A percentile compares a stretch with the other conserved stretches of the same genome.
phyloP scores from a whole-genome alignment of 2,329 filamentous ascomycete species.

The Thelonectria blattea region DNA sequence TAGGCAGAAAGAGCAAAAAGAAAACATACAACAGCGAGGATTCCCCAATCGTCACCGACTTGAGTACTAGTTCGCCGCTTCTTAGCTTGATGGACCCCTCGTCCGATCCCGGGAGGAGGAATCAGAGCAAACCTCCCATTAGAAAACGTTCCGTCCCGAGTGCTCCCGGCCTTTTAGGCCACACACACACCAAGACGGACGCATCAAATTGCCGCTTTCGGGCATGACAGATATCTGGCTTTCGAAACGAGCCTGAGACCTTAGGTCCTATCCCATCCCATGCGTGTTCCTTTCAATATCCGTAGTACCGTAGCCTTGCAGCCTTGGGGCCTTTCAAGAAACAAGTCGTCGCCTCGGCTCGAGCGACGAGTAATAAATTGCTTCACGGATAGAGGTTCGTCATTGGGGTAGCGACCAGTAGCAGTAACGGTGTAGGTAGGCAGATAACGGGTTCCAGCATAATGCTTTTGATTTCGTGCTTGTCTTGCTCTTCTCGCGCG shows the following conservation, averaged over 20 bases:
- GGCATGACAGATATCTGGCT: not conserved
- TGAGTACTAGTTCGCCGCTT: too few relatives aligned
- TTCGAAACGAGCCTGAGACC: not conserved
- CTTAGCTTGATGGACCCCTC: too few relatives aligned
- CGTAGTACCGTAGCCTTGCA: not conserved
- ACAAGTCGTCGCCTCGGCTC: not conserved
- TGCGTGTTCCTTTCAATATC: not conserved
- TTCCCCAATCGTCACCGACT: too few relatives aligned
- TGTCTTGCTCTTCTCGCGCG: conserved; percentile 39
- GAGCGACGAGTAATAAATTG: conserved; percentile 1
- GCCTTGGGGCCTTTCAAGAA: conserved; percentile 3
- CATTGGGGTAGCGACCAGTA: not conserved
- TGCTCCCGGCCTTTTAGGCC: not conserved
- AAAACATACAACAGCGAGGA: too few relatives aligned
- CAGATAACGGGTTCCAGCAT: conserved; percentile 30
- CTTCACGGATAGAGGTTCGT: conserved; percentile 3
- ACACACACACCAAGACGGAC: not conserved
- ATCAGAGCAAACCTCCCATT: not conserved
- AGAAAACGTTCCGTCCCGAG: not conserved
- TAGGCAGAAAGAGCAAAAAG: conserved; percentile 6
- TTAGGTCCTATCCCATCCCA: not conserved
- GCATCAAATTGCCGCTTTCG: conserved; percentile 1
- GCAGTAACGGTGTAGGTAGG: conserved; percentile 7
- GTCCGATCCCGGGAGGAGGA: conserved; percentile 1
- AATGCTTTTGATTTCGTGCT: conserved; percentile 43